These are phyloP conservation scores for Sisymbrium altissimum DNA, from an alignment of 345 rosid species.

Conservation along the genomic window DNA sequence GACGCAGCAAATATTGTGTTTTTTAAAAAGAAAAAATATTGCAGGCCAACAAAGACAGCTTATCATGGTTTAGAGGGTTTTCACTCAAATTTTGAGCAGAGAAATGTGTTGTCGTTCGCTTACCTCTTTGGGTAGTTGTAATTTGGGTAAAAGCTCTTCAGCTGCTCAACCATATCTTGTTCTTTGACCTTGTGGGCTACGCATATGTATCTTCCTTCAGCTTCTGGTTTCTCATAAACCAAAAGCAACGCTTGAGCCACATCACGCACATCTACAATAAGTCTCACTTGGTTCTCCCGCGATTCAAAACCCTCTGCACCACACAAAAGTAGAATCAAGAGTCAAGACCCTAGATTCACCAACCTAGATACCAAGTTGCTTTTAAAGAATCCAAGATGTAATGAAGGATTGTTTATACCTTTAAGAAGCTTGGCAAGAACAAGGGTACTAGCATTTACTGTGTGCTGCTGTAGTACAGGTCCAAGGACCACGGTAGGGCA, in stretches of 20 bases:
- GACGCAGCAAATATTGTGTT: too few relatives aligned
- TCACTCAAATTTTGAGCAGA: not conserved
- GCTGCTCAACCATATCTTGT: conserved; percentile 41
- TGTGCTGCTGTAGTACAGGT: conserved; percentile 58
- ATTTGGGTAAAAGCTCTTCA: conserved; percentile 49
- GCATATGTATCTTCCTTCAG: conserved; percentile 70
- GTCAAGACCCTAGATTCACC: conserved; percentile 4
- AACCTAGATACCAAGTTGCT: not conserved
- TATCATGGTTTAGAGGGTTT: not conserved
- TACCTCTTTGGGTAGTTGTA: conserved; percentile 58
- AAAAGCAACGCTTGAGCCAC: conserved; percentile 57
- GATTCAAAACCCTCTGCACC: conserved; percentile 44
- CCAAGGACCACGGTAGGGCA: conserved; percentile 58
- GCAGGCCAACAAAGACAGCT: not conserved
- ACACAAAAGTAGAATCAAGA: not conserved
- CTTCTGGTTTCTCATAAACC: conserved; percentile 57
- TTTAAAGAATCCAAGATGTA: not conserved
- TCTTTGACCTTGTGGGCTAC: conserved; percentile 30
- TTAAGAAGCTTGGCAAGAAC: conserved; percentile 50
- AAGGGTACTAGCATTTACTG: conserved; percentile 52
- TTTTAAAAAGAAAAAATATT: not conserved
- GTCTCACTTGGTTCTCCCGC: conserved; percentile 31
- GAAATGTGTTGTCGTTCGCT: not conserved
- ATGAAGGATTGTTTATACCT: conserved; percentile 37
- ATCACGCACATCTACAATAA: conserved; percentile 58